A percentile compares a stretch with the other conserved stretches of the same genome.
phyloP scores from a whole-genome alignment of 1,284 basidiomycete genomes.

The Mrakiaceae sp. region DNA sequence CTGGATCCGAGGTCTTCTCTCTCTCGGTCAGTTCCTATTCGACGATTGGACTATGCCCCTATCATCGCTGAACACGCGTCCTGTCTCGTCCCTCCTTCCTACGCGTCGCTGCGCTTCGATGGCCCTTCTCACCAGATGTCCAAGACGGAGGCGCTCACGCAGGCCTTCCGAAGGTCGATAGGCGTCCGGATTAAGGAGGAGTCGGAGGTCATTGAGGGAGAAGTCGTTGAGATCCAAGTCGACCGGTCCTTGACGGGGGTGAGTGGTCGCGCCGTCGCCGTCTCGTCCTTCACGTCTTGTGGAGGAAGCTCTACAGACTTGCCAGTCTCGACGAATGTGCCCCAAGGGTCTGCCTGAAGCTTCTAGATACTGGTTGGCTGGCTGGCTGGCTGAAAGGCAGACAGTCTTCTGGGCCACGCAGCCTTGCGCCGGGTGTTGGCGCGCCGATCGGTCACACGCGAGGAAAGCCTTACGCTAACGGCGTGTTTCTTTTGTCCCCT shows the following conservation, averaged over 20 bases:
- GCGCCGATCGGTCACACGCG: too few species aligned
- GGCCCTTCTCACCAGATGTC: slow-evolving; percentile 51
- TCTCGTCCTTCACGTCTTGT: too few species aligned
- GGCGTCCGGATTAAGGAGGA: slow-evolving; percentile 97
- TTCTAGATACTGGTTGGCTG: too few species aligned
- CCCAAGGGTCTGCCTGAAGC: too few species aligned
- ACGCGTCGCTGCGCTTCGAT: background rate
- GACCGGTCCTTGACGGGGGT: slow-evolving; percentile 94
- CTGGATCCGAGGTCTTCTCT: slow-evolving; percentile 94
- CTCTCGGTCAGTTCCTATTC: slow-evolving; percentile 44
- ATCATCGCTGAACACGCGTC: background rate
- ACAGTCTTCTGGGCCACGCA: too few species aligned
- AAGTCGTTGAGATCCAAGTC: slow-evolving; percentile 97
- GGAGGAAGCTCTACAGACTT: too few species aligned
- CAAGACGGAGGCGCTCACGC: slow-evolving; percentile 94
- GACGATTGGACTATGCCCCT: background rate
- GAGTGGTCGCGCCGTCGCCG: slow-evolving; percentile 31
- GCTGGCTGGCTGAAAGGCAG: too few species aligned
- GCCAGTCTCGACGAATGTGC: too few species aligned
- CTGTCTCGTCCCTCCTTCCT: background rate
- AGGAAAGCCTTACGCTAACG: too few species aligned
- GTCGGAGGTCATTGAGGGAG: slow-evolving; percentile 93
- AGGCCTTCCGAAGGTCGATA: slow-evolving; percentile 89
- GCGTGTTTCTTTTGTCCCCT: background rate
- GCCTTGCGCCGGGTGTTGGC: too few species aligned